Base-by-base conservation (phyloP, 2,329 filamentous ascomycete species). In the Pestalotiopsis fici region DNA sequence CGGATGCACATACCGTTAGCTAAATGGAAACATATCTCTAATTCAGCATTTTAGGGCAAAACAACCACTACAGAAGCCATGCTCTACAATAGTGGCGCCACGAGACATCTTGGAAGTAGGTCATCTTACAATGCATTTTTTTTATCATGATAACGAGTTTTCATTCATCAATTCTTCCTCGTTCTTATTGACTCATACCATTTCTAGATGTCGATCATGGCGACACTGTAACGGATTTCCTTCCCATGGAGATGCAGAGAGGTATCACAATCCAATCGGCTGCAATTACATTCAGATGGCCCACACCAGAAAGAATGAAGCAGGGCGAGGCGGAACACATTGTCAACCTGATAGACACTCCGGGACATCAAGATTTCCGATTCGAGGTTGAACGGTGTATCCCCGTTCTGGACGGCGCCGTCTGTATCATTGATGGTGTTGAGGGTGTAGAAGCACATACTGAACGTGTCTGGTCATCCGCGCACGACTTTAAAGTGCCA, bases 41-140 rank as follows among this genome's bases (percentile, higher is more conserved):
- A 60, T 23, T n/a, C 13, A 9, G 15, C 18, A 2, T 13, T 21
- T 9, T 65, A 89, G 87, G 96, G 96, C 9, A 99, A 99, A 85
- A 99, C 96, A 1, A 98, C 96, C 0, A 99, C 96, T 0, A 98
- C 96, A 3, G 96, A 99, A 88, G 94, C 96, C 67, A 98, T 98
- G 95, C 91, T 99, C 75, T 98, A 94, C 77, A 97, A 98, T 76
- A 97, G 94, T 78, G 95, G 96, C 61, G 90, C 95, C 69, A 97
- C 95, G 11, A 87, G 93, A 71, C 87, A 95, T 78, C 90, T 98
- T 75, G 96, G 96, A 82, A 87, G 87, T 87, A 75, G 60, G 85
- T 78, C 31, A 9, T 23, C 4, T 31, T 43, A 54, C 31, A 31
- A 25, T 37, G n/a, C 43, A 55, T 21, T 55, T 21, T n/a, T 62